Evolutionary conservation across 2,329 filamentous ascomycete species (phyloP), one percentile per base, ranked within the genome.

Genomic region (Tolypocladium endophyticum): DNA sequence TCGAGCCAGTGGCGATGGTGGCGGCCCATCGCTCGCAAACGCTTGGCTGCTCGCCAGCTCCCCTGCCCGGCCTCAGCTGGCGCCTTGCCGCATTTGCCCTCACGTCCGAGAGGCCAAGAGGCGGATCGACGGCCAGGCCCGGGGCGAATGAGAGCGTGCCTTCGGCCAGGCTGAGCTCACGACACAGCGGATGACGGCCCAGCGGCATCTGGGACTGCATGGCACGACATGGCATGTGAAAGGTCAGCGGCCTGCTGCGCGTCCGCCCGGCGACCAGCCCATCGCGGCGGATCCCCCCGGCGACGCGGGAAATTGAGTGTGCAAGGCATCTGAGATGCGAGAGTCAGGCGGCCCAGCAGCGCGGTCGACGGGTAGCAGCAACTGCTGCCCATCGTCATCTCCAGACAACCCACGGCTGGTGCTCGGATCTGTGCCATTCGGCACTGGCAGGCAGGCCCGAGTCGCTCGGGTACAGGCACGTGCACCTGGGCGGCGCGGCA

Each of bases 1-100:
- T 33, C 25, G 47, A 33, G 14, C 25, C 47, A 33, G 47, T 52
- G 55, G 41, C 56, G 41, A 57, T 47, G 56, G 11, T 33, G 41
- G 16, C 56, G 41, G 38, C 25, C 36, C 55, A 20, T 39, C 36
- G 35, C 36, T 56, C 25, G 55, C 16, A 39, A 30, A 18, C 20
- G 55, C 30, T 43, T 41, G 35, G 35, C n/a, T 33, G 14, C 20
- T 25, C n/a, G 14, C 20, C 18, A 6, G 30, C 28, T 33, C 50
- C 50, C 50, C 50, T 25, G 50, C 18, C 28, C 2, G 3, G 38
- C 33, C 36, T 20, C 23, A 36, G 55, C 55, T 43, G 36, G 30
- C 43, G 30, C 35, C 55, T 43, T 55, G 5, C 59, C 56, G 59
- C 56, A 60, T 60, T 53, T 20, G 59, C 38, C 20, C 8, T 20